Evolutionary conservation across 345 rosid genomes (phyloP).

Genomic region (Rhodamnia argentea): DNA sequence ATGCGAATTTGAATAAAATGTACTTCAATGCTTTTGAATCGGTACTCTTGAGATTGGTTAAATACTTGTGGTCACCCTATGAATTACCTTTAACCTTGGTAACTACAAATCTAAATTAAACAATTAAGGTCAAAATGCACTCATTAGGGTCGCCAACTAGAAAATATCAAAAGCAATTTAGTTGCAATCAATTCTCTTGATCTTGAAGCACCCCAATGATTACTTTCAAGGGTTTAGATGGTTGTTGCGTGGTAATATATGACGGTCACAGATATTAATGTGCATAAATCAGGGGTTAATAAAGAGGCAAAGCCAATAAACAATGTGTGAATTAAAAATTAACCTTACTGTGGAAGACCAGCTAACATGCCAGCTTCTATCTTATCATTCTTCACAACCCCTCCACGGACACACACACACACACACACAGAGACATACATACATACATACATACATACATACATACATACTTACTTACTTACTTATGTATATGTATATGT

Average conservation of each 20-base stretch:
- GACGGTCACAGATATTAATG: not conserved
- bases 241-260: not conserved
- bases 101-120: not conserved
- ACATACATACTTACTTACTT: no score
- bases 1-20: not conserved
- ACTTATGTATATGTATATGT: not conserved
- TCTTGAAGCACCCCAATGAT: not conserved
- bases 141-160: not conserved
- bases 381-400: not conserved
- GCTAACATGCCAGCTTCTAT: not conserved
- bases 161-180: not conserved
- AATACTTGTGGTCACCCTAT: not conserved
- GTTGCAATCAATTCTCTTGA: not conserved
- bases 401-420: no score
- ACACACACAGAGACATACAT: no score
- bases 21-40: not conserved
- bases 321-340: not conserved
- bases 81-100: not conserved
- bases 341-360: not conserved
- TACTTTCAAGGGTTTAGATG: not conserved
- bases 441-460: no score
- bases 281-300: not conserved
- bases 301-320: not conserved
- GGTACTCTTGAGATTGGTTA: not conserved
- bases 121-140: not conserved